Evolutionary conservation across 805 yeast species (phyloP), one percentile per base, ranked within the genome.

Genomic region (Ascoidea tarda): DNA sequence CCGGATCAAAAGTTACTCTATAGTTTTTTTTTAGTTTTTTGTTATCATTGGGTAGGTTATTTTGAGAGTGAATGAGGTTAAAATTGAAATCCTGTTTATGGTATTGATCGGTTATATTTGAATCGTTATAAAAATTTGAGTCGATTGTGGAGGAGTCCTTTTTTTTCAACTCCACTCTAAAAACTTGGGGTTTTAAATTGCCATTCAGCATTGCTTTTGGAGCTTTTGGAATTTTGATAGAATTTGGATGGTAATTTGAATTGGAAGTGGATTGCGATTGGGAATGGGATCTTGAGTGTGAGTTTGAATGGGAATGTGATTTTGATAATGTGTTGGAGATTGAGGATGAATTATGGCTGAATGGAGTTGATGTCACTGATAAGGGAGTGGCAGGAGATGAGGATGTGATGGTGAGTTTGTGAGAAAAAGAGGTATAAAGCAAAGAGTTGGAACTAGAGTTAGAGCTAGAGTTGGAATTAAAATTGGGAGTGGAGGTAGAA

Each of bases 1-100:
- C 77, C 1, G 79, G 78, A 58, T 81, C 87, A 58, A 77, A 78
- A 1, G 69, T 56, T 0, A 79, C 76, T 55, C 66, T 72, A 59
- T 69, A 73, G 51, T 68, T 66, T 51, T 55, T 49, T 47, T 55
- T 61, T 44, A 51, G 14, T 38, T 38, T 38, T 38, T 38, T 14
- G 14, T 38, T 38, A 38, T 38, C 14, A 38, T 38, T 38, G 8
- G 8, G 44, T 10, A 10, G 14, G 4, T 38, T 38, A 38, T 38
- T 38, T 10, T 38, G 8, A 10, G 44, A 38, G 14, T 10, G 8
- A 2, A 38, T 38, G 8, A 38, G 14, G 14, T 10, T 38, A 2
- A 38, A 38, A 38, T 8, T 10, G 8, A 10, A 8, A 38, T 38
- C 14, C 14, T 38, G 44, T 38, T 4, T 38, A 38, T 38, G 44